Base-by-base conservation (phyloP, 257 asterid species). In the Anisodus tanguticus region DNA sequence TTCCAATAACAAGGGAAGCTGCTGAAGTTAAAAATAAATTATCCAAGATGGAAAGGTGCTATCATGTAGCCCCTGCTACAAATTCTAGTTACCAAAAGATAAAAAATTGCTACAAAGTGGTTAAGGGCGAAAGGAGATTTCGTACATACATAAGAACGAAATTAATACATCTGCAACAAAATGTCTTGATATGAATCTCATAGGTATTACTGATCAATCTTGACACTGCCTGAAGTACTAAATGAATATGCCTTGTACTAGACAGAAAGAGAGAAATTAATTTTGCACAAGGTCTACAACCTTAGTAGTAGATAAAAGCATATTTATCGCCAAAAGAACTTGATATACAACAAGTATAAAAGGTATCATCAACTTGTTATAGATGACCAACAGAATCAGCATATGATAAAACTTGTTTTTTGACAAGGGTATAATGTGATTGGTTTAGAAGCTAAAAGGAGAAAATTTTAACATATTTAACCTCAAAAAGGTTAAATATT, bases 41-140 rank as follows among this genome's bases (percentile, higher is more conserved):
- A 51, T 49, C 5, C 47, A 76, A 35, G 63, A 51, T 51, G 22
- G 47, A 19, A 22, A 76, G 63, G 26, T 26, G 15, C 63, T 19
- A 51, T 15, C 63, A 76, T 51, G 22, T 59, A 51, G 45, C 47
- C 81, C 47, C 81, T 26, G 81, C 64, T 76, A 76, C 81, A 76
- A 22, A 0, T 13, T 76, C 22, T 49, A 11, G 22, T 11, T 76
- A 26, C 81, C 47, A 49, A 51, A 26, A 26, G n/a, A 51, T 2
- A 49, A 47, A 74, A 2, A 15, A 49, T 5, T 49, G 43, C 63
- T 76, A 51, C 35, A 12, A 76, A 76, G 45, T 51, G 26, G 81
- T 26, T 51, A 76, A 51, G 63, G 22, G 43, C 1, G 59, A 49
- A 49, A 9, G 47, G n/a, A 26, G 22, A 76, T 76, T 51, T 45